phyloP scores from a whole-genome alignment of 495 filamentous ascomycete genomes.

The Tuber calosporum region DNA sequence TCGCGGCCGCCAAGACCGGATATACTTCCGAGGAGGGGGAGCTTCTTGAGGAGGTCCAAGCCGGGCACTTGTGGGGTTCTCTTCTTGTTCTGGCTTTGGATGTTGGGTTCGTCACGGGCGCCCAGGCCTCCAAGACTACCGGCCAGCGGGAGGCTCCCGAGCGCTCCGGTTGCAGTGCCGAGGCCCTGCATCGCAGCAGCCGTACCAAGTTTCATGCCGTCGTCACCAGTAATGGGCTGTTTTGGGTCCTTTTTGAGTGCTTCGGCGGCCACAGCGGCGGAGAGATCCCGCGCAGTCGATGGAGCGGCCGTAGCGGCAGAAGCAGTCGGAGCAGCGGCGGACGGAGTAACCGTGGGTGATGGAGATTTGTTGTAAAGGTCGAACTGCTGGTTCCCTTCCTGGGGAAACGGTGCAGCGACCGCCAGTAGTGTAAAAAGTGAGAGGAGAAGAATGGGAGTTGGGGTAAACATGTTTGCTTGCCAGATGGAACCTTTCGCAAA shows the following conservation, averaged over 20 bases:
- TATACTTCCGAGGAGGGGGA: slow-evolving; percentile 9
- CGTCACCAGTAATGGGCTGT: slow-evolving; percentile 21
- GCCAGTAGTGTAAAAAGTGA: slow-evolving; percentile 6
- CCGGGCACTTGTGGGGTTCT: slow-evolving; percentile 1
- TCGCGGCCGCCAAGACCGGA: slow-evolving; percentile 2
- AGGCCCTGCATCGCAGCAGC: slow-evolving; percentile 27
- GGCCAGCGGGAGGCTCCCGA: slow-evolving; percentile 16
- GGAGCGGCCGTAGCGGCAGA: not conserved
- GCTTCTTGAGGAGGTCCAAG: not conserved
- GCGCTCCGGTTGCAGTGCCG: slow-evolving; percentile 13
- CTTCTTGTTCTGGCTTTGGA: not conserved
- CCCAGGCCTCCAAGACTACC: slow-evolving; percentile 22
- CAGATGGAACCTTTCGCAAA: not conserved
- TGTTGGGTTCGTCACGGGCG: not conserved
- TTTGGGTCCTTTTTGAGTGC: not conserved
- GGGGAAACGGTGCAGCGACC: slow-evolving; percentile 18
- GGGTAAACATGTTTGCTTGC: slow-evolving; percentile 16
- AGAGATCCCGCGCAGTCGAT: not conserved
- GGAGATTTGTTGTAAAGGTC: slow-evolving; percentile 29
- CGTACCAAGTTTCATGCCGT: slow-evolving; percentile 29
- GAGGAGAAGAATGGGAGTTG: slow-evolving; percentile 21
- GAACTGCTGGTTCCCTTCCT: slow-evolving; percentile 36
- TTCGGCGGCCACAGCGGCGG: not conserved
- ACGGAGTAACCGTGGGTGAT: slow-evolving; percentile 9
- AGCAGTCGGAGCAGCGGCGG: slow-evolving; percentile 8